Evolutionary conservation across 768 basidiomycete species (phyloP).

Genomic region (Macrocybe gigantea): DNA sequence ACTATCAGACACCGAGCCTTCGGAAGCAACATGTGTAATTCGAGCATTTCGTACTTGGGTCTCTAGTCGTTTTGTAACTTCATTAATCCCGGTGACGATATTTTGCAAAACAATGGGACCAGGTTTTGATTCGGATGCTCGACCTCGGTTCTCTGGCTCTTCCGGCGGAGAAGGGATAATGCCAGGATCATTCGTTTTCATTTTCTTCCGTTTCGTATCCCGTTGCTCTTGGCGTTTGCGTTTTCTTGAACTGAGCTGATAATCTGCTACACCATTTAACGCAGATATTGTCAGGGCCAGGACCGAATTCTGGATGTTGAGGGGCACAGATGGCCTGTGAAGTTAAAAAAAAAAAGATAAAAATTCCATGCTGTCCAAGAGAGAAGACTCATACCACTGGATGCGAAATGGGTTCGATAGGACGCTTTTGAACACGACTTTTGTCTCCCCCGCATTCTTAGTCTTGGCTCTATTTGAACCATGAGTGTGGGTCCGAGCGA

Average conservation of each 20-base stretch:
- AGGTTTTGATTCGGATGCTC: background rate
- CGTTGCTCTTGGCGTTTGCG: constrained; percentile 26
- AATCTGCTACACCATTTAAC: constrained; percentile 44
- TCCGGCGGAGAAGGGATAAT: background rate
- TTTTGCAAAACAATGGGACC: constrained; percentile 39
- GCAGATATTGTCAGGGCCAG: constrained; percentile 45
- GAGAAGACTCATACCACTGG: constrained; percentile 44
- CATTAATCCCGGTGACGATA: constrained; percentile 67
- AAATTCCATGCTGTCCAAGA: constrained; percentile 3
- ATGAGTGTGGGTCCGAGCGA: constrained; percentile 49
- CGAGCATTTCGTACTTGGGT: constrained; percentile 33
- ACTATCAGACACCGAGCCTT: constrained; percentile 9
- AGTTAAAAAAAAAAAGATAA: constrained; percentile 2
- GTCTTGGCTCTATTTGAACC: constrained; percentile 58
- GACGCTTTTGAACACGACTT: constrained; percentile 61
- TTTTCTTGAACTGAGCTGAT: constrained; percentile 32
- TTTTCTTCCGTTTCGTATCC: constrained; percentile 9
- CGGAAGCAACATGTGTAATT: constrained; percentile 11
- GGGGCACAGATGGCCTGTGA: constrained; percentile 56
- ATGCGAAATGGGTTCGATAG: constrained; percentile 70
- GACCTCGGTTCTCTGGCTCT: constrained; percentile 1
- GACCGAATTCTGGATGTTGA: constrained; percentile 56
- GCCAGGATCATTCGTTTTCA: background rate
- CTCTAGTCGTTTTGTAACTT: constrained; percentile 73
- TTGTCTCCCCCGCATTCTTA: constrained; percentile 44